Conservation (phyloP, 202 grass and related monocot species). For the Carex arenaria region DNA sequence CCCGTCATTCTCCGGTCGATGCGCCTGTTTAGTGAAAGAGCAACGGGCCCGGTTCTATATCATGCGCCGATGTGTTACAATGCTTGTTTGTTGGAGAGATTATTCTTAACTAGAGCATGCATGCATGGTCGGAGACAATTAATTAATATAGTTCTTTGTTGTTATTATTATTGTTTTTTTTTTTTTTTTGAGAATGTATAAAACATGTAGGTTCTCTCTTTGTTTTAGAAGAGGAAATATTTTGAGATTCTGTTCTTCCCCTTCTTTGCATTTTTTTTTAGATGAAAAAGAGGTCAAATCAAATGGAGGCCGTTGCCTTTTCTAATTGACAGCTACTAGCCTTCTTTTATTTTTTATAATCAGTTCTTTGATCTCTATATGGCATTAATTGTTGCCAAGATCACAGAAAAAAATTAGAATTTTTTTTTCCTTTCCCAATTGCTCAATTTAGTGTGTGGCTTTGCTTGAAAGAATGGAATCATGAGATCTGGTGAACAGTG, state of each 20-base stretch:
- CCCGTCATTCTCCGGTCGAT: slow-evolving; percentile 63
- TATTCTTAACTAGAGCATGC: slow-evolving; percentile 35
- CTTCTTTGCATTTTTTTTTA: neutral
- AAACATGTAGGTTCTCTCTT: slow-evolving; percentile 10
- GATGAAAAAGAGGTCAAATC: neutral
- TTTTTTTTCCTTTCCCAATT: too few relatives aligned
- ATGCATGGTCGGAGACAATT: neutral
- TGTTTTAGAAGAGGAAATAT: slow-evolving; percentile 27
- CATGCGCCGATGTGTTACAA: slow-evolving; percentile 88
- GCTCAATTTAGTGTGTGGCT: neutral
- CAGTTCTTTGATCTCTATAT: slow-evolving; percentile 6
- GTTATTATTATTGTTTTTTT: neutral
- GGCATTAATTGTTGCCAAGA: slow-evolving; percentile 4
- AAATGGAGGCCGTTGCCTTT: slow-evolving; percentile 5
- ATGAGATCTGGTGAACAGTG: slow-evolving; percentile 14
- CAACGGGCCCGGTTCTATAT: slow-evolving; percentile 90
- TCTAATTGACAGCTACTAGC: neutral
- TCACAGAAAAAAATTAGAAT: neutral
- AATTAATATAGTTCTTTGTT: slow-evolving; percentile 11
- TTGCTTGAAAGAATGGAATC: neutral
- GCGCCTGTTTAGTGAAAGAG: slow-evolving; percentile 78
- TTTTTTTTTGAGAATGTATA: neutral
- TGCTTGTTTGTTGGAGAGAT: slow-evolving; percentile 88
- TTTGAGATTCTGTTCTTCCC: neutral
- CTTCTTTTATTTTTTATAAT: neutral